phyloP scores from a whole-genome alignment of 441 rosid genomes.

The Mallotus japonicus region DNA sequence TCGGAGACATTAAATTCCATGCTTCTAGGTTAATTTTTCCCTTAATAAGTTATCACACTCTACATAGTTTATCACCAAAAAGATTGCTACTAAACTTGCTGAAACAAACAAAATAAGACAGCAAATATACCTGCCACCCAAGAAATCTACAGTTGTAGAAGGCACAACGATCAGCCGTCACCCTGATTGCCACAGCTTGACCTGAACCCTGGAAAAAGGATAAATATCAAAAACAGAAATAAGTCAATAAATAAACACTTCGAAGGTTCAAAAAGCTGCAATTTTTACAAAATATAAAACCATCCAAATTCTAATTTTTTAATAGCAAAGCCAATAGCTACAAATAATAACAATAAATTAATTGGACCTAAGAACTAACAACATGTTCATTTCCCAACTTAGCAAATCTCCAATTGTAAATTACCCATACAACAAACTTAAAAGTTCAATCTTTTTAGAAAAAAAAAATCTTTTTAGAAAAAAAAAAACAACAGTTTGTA shows the following conservation, averaged over 20 bases:
- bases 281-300: conserved; percentile 4
- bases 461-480: no score
- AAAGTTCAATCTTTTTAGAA: background rate
- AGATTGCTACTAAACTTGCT: background rate
- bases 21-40: background rate
- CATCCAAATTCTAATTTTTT: background rate
- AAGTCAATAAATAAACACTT: background rate
- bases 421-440: background rate
- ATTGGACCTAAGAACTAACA: background rate
- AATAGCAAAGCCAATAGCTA: background rate
- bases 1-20: background rate
- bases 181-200: conserved; percentile 93
- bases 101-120: conserved; percentile 3
- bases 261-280: background rate
- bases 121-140: conserved; percentile 82
- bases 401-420: background rate
- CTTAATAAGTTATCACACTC: background rate
- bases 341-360: background rate
- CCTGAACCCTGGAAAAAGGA: conserved; percentile 69
- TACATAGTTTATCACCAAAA: background rate
- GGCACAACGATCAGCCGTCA: conserved; percentile 93
- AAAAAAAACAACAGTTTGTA: background rate
- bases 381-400: background rate
- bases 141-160: conserved; percentile 95
- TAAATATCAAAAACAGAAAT: background rate